Evolutionary conservation across 1,139 yeast species (phyloP), one percentile per base, ranked within the genome.

Genomic region (Debaryomyces sp.): DNA sequence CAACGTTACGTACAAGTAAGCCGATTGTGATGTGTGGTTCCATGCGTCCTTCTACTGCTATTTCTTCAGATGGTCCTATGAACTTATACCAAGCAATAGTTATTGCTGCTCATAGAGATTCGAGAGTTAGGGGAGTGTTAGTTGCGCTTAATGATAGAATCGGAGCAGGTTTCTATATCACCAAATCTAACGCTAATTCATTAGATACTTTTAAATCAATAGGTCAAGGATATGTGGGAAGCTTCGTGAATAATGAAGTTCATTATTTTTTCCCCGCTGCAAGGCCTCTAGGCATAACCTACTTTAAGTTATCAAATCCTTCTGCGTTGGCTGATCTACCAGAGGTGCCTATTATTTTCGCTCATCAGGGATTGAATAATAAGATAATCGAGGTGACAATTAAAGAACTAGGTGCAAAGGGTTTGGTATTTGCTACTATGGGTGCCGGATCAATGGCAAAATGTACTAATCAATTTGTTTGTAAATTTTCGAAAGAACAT

Each of bases 41-140:
- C 2, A 85, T 85, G 90, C 74, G 90, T 57, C 90, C 90, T 1
- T 80, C 86, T 7, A 82, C 88, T 2, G 82, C 86, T 29, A 78
- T 85, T 43, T 82, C 87, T 2, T 82, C 87, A 6, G 90, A 85
- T 60, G 89, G 89, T 1, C 86, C 88, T 5, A 84, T 85, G 85
- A 85, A 85, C 62, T 66, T 85, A 50, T 85, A 84, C 60, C 89
- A 85, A 60, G 88, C 89, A 1, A 83, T 84, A 46, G 80, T 81
- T 10, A 83, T 85, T 42, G 87, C 90, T 5, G 69, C 87, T 0
- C 67, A 73, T 52, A 64, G 67, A 29, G 71, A 75, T 48, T 77
- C 85, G 7, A 65, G 75, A 43, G 79, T 81, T 18, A 73, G 90
- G 59, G 87, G 89, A 7, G 80, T 83, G 1, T 66, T 85, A 41